A percentile compares a stretch with the other conserved stretches of the same genome.
Evolutionary conservation across 345 rosid genomes (phyloP).

Genomic region (Raphanus sativus): DNA sequence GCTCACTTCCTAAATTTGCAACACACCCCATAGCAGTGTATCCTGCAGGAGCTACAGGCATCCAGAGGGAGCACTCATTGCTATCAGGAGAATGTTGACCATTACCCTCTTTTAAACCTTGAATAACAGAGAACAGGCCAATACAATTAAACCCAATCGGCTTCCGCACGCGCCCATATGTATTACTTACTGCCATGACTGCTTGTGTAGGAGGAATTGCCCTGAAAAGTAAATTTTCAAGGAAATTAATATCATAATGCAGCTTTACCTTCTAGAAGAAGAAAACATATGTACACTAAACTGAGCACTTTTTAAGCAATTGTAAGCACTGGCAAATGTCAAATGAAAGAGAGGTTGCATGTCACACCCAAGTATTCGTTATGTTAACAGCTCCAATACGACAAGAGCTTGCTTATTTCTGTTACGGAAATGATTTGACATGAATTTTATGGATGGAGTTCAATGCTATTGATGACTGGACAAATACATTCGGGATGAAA

Average conservation of each 20-base stretch:
- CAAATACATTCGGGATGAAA: slow-evolving; percentile 2
- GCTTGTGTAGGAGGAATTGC: slow-evolving; percentile 95
- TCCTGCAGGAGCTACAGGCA: slow-evolving; percentile 94
- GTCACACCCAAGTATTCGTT: slow-evolving; percentile 13
- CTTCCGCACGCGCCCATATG: slow-evolving; percentile 94
- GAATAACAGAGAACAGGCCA: slow-evolving; percentile 63
- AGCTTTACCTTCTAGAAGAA: slow-evolving; percentile 9
- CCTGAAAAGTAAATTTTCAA: slow-evolving; percentile 45
- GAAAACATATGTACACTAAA: slow-evolving; percentile 6
- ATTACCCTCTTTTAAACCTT: slow-evolving; percentile 47
- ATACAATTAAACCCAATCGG: slow-evolving; percentile 74
- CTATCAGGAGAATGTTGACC: slow-evolving; percentile 40
- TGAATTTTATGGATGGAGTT: slow-evolving; percentile 5
- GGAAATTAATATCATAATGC: background rate
- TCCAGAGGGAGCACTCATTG: slow-evolving; percentile 84
- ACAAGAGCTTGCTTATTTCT: slow-evolving; percentile 14
- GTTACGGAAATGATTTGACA: slow-evolving; percentile 10
- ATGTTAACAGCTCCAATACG: slow-evolving; percentile 2
- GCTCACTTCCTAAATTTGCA: slow-evolving; percentile 73
- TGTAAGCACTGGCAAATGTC: slow-evolving; percentile 10
- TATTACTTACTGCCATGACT: slow-evolving; percentile 88
- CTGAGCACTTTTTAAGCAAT: background rate
- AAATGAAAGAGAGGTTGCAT: slow-evolving; percentile 12
- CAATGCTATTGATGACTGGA: slow-evolving; percentile 11
- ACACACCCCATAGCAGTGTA: slow-evolving; percentile 89